These are phyloP conservation scores for Blastomyces emzantsi DNA, from an alignment of 2,329 filamentous ascomycete species.

Conservation along the genomic window DNA sequence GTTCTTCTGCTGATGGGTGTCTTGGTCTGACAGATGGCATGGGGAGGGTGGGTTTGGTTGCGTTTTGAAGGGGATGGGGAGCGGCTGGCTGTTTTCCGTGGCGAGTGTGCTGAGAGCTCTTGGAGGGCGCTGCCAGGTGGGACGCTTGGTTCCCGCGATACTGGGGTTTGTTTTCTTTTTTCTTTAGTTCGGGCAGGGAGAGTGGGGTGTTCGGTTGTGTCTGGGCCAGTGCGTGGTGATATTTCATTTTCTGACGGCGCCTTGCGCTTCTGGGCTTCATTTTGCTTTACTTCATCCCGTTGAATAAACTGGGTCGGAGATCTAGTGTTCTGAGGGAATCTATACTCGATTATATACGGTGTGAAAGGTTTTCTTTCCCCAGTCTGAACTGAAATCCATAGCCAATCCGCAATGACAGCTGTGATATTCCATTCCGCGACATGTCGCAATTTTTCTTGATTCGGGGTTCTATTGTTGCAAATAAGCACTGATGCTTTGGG, in stretches of 20 bases:
- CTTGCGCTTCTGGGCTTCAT: neutral
- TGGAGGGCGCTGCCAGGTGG: constrained; percentile 11
- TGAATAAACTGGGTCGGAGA: constrained; percentile 9
- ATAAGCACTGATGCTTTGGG: constrained; percentile 65
- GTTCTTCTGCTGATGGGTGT: neutral
- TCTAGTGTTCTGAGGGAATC: constrained; percentile 19
- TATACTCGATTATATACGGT: constrained; percentile 34
- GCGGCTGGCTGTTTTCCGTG: constrained; percentile 16
- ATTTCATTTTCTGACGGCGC: neutral
- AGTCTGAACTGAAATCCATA: constrained; percentile 66
- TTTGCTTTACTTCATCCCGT: neutral
- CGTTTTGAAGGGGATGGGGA: constrained; percentile 20
- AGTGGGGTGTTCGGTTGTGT: neutral
- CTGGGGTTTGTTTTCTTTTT: neutral
- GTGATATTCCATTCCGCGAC: constrained; percentile 68
- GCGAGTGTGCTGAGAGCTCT: constrained; percentile 17
- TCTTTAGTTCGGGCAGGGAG: neutral
- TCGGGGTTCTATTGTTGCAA: constrained; percentile 47
- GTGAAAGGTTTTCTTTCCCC: constrained; percentile 42
- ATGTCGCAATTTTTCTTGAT: constrained; percentile 66
- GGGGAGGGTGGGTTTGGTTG: constrained; percentile 6
- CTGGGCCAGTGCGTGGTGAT: neutral
- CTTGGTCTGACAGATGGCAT: neutral
- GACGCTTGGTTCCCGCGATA: neutral
- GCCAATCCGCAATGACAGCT: constrained; percentile 72